A percentile compares a stretch with the other conserved stretches of the same genome.
These are phyloP conservation scores for Chlorociboria aeruginascens DNA, from an alignment of 495 filamentous ascomycete species.

Conservation along the genomic window DNA sequence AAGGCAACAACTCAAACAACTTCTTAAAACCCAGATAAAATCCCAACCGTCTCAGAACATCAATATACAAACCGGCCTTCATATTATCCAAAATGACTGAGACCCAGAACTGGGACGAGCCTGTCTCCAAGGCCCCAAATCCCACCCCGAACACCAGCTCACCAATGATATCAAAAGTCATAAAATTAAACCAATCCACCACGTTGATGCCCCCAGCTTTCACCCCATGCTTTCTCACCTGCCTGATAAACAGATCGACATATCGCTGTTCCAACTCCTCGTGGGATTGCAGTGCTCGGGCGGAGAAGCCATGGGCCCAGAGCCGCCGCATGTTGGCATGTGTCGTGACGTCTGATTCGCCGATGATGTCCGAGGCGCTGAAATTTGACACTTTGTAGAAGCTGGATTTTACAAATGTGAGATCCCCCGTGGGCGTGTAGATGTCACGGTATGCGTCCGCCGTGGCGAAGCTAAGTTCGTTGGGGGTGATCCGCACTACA, in stretches of 20 bases:
- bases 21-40: too few species aligned
- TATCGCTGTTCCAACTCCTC: slow-evolving; percentile 32
- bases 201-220: slow-evolving; percentile 12
- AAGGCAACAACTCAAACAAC: too few species aligned
- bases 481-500: slow-evolving; percentile 10
- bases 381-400: background rate
- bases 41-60: background rate
- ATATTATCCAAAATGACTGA: background rate
- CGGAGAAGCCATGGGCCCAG: slow-evolving; percentile 42
- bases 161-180: slow-evolving; percentile 37
- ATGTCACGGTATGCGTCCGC: slow-evolving; percentile 5
- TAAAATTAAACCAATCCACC: slow-evolving; percentile 33
- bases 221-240: slow-evolving; percentile 24
- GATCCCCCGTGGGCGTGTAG: background rate
- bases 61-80: background rate
- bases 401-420: background rate
- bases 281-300: slow-evolving; percentile 33
- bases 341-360: slow-evolving; percentile 2
- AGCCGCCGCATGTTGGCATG: slow-evolving; percentile 33
- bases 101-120: slow-evolving; percentile 25
- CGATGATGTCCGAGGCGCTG: background rate
- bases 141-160: slow-evolving; percentile 40
- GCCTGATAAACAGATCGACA: slow-evolving; percentile 34
- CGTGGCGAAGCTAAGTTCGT: slow-evolving; percentile 4
- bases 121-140: slow-evolving; percentile 34